Evolutionary conservation across 2,329 filamentous ascomycete genomes (phyloP).

Genomic region (Tolypocladium pustulatum): DNA sequence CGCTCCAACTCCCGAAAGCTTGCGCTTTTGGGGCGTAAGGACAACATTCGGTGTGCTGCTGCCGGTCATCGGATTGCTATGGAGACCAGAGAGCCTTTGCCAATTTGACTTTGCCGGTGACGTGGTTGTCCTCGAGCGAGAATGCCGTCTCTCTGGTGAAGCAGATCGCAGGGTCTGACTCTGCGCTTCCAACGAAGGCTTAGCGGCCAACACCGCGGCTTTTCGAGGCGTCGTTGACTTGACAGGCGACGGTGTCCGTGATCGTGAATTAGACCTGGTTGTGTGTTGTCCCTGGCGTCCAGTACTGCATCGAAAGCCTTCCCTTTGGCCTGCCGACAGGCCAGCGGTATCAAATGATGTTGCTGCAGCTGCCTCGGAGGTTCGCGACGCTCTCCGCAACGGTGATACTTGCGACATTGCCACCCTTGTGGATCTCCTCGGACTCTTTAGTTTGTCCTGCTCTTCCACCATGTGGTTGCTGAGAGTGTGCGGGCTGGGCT

Average conservation of each 20-base stretch:
- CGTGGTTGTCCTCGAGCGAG: constrained; percentile 7
- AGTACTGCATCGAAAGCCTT: constrained; percentile 37
- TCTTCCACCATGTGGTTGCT: constrained; percentile 48
- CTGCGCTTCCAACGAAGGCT: neutral
- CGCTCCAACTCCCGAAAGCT: constrained; percentile 57
- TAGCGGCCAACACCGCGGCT: neutral
- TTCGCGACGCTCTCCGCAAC: constrained; percentile 7
- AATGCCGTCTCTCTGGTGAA: constrained; percentile 5
- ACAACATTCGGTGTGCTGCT: constrained; percentile 52
- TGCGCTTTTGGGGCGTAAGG: constrained; percentile 38
- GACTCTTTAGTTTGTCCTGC: constrained; percentile 35
- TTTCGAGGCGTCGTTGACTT: constrained; percentile 6
- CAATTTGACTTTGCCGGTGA: constrained; percentile 11
- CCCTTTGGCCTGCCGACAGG: constrained; percentile 40
- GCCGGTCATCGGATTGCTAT: constrained; percentile 41
- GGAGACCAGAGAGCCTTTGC: constrained; percentile 35
- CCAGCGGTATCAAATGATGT: constrained; percentile 40
- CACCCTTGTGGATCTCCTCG: constrained; percentile 24
- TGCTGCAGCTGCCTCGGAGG: constrained; percentile 19
- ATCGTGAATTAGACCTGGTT: constrained; percentile 3
- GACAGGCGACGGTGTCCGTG: constrained; percentile 6
- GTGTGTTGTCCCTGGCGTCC: constrained; percentile 18
- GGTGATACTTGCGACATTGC: constrained; percentile 12
- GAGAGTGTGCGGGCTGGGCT: constrained; percentile 19
- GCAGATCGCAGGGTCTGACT: constrained; percentile 1